These are phyloP conservation scores for Aspergillus asperescens DNA, from an alignment of 495 filamentous ascomycete genomes.

Conservation along the genomic window DNA sequence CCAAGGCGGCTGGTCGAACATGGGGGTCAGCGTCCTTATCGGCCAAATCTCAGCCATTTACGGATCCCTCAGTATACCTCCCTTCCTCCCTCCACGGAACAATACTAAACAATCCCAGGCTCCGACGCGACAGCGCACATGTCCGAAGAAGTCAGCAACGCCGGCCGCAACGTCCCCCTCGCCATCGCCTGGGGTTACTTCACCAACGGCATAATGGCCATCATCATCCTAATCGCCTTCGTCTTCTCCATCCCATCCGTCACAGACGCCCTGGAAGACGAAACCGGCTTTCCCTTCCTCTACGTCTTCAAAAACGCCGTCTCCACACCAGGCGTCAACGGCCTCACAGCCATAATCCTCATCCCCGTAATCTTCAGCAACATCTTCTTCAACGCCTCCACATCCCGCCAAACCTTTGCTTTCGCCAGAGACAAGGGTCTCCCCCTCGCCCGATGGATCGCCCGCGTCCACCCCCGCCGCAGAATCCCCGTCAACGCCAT, in stretches of 20 bases:
- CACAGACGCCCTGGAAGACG: slow-evolving; percentile 21
- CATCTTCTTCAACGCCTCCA: slow-evolving; percentile 20
- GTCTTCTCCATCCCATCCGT: slow-evolving; percentile 39
- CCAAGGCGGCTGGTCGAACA: slow-evolving; percentile 36
- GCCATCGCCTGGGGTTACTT: slow-evolving; percentile 31
- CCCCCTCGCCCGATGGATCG: slow-evolving; percentile 42
- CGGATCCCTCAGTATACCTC: slow-evolving; percentile 24
- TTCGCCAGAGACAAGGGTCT: slow-evolving; percentile 27
- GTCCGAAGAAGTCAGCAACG: slow-evolving; percentile 39
- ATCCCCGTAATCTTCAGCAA: slow-evolving; percentile 22
- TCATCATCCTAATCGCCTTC: slow-evolving; percentile 30
- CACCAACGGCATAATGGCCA: slow-evolving; percentile 32
- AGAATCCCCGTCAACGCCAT: slow-evolving; percentile 28
- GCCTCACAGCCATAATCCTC: slow-evolving; percentile 20
- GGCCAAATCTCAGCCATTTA: slow-evolving; percentile 22
- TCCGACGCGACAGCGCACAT: slow-evolving; percentile 36
- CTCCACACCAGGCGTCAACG: slow-evolving; percentile 23
- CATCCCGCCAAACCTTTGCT: slow-evolving; percentile 19
- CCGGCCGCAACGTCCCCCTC: slow-evolving; percentile 28
- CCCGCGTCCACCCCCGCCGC: slow-evolving; percentile 22
- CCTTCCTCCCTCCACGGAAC: not conserved
- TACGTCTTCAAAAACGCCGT: slow-evolving; percentile 27
- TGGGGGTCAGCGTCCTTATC: slow-evolving; percentile 32
- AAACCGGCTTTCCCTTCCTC: slow-evolving; percentile 30
- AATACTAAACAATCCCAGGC: slow-evolving; percentile 13